Percentiles rank a stretch among this genome's conserved stretches.
phyloP scores from a whole-genome alignment of 2,329 filamentous ascomycete genomes.

The Phialophora verrucosa region DNA sequence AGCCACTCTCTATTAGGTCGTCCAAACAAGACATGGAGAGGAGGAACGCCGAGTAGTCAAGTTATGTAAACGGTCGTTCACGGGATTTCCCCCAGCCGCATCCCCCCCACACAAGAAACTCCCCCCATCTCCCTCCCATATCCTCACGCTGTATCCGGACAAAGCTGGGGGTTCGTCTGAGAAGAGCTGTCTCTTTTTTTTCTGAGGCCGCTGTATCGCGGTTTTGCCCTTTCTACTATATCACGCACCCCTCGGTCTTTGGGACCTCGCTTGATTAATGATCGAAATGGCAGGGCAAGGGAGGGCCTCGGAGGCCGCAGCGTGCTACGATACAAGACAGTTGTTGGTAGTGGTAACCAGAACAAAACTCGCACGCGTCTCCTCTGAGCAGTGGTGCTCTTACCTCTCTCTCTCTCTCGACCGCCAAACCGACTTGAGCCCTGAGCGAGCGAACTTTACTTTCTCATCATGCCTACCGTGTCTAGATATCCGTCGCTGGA shows the following conservation, averaged over 20 bases:
- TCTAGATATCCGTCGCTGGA: neutral
- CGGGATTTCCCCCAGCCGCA: neutral
- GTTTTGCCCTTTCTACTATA: neutral
- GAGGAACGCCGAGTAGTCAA: neutral
- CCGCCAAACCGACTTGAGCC: neutral
- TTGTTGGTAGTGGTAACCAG: too few relatives aligned
- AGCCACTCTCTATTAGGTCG: too few relatives aligned
- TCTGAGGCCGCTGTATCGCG: too few relatives aligned
- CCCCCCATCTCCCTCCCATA: too few relatives aligned
- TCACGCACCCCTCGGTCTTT: neutral
- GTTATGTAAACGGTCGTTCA: neutral
- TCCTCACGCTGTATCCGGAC: too few relatives aligned
- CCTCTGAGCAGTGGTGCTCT: too few relatives aligned
- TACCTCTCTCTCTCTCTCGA: too few relatives aligned
- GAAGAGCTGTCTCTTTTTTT: too few relatives aligned
- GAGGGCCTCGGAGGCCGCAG: too few relatives aligned
- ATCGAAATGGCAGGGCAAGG: neutral
- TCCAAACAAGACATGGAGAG: too few relatives aligned
- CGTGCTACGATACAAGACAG: too few relatives aligned
- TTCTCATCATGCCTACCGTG: neutral
- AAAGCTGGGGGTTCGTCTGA: neutral
- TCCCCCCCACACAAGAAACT: neutral
- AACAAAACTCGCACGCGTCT: too few relatives aligned
- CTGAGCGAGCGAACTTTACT: neutral
- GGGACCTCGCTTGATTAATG: neutral